A percentile compares a stretch with the other conserved stretches of the same genome.
These are phyloP conservation scores for Chalciporus chontae DNA, from an alignment of 768 basidiomycete genomes.

Conservation along the genomic window DNA sequence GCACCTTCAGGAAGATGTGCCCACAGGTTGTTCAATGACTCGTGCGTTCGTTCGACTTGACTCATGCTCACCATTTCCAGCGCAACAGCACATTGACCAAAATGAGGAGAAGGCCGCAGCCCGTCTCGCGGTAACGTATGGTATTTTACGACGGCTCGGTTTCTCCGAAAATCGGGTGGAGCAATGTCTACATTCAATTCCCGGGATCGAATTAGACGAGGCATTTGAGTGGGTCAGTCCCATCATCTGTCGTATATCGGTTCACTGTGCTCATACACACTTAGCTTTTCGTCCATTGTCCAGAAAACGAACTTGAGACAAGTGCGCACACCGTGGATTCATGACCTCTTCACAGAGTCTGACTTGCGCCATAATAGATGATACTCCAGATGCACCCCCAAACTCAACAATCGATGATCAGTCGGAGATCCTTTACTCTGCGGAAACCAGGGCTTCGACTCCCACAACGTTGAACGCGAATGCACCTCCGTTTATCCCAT, in stretches of 20 bases:
- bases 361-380: conserved; percentile 8
- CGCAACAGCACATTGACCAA: conserved; percentile 39
- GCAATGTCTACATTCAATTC: conserved; percentile 64
- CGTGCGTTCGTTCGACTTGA: background rate
- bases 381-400: conserved; percentile 11
- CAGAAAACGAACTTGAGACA: conserved; percentile 53
- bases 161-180: conserved; percentile 67
- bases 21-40: conserved; percentile 25
- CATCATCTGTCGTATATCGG: background rate
- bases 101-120: conserved; percentile 68
- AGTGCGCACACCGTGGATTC: conserved; percentile 17
- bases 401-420: conserved; percentile 1
- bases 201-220: conserved; percentile 76
- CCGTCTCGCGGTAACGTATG: conserved; percentile 76
- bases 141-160: conserved; percentile 73
- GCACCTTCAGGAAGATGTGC: conserved; percentile 34
- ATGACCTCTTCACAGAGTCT: background rate
- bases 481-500: conserved; percentile 39
- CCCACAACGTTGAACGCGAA: conserved; percentile 36
- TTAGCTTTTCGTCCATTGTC: conserved; percentile 65
- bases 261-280: conserved; percentile 5
- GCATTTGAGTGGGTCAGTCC: conserved; percentile 83
- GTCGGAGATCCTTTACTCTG: background rate
- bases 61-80: conserved; percentile 6
- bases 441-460: conserved; percentile 1